Evolutionary conservation across 2,329 filamentous ascomycete genomes (phyloP).

Genomic region (Hypoxylon sp.): DNA sequence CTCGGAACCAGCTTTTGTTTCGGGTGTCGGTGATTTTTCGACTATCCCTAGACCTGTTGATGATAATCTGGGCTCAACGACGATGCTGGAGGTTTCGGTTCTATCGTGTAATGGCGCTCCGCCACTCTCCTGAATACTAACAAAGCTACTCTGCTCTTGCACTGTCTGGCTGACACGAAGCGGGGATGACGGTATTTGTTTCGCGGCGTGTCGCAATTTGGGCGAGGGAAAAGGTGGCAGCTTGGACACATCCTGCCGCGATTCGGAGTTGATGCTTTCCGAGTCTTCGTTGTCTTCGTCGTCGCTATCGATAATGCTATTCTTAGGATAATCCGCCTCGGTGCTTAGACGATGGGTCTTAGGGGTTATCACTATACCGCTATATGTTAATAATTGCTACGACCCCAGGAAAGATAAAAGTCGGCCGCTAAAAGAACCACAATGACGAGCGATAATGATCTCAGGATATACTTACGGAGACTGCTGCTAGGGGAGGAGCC

Average conservation of each 20-base stretch:
- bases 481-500: conserved; percentile 48
- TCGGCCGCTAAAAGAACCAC: neutral
- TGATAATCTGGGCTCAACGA: neutral
- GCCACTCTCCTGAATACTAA: neutral
- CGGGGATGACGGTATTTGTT: conserved; percentile 27
- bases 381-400: conserved; percentile 14
- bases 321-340: conserved; percentile 29
- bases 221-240: conserved; percentile 29
- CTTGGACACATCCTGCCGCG: conserved; percentile 31
- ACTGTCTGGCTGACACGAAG: conserved; percentile 29
- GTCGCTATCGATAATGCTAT: conserved; percentile 33
- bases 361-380: conserved; percentile 45
- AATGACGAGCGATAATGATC: neutral
- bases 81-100: neutral
- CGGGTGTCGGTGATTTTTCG: neutral
- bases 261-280: conserved; percentile 19
- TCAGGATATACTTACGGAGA: conserved; percentile 29
- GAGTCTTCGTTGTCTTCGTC: conserved; percentile 31
- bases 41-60: neutral
- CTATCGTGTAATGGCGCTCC: neutral
- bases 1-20: neutral
- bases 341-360: conserved; percentile 37
- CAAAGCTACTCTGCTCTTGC: conserved; percentile 13
- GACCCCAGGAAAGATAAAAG: neutral
- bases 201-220: conserved; percentile 25